A percentile compares a stretch with the other conserved stretches of the same genome.
Evolutionary conservation across 768 basidiomycete genomes (phyloP).

Genomic region (Lentinula boryana): DNA sequence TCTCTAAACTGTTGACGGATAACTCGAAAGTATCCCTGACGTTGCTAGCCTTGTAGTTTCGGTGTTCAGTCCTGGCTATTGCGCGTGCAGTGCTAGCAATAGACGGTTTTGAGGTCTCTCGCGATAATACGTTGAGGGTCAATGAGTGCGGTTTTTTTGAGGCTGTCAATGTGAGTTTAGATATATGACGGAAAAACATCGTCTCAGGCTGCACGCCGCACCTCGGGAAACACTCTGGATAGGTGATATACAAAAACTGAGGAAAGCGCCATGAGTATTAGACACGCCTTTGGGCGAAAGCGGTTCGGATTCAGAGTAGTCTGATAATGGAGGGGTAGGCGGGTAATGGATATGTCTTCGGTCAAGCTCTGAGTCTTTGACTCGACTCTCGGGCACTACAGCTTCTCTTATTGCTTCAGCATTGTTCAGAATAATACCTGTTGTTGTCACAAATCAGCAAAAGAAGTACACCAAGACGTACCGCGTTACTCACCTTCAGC

Average conservation of each 20-base stretch:
- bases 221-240: not conserved
- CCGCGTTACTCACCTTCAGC: constrained; percentile 45
- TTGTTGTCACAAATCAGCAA: not conserved
- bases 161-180: constrained; percentile 5
- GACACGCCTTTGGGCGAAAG: constrained; percentile 41
- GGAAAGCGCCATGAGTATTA: constrained; percentile 13
- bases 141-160: constrained; percentile 13
- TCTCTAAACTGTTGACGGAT: constrained; percentile 39
- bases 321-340: constrained; percentile 72
- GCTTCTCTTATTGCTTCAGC: constrained; percentile 32
- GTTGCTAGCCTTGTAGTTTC: constrained; percentile 13
- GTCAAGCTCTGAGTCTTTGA: constrained; percentile 16
- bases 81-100: constrained; percentile 49
- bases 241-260: constrained; percentile 15
- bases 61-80: constrained; percentile 30
- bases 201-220: not conserved
- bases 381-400: constrained; percentile 7
- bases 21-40: constrained; percentile 23
- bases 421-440: constrained; percentile 10
- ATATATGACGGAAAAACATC: not conserved
- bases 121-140: constrained; percentile 52
- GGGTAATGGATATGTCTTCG: constrained; percentile 52
- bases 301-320: constrained; percentile 59
- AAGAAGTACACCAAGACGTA: not conserved
- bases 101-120: constrained; percentile 57